Conservation (phyloP, 768 basidiomycete species). For the Psilocybe azurescens region DNA sequence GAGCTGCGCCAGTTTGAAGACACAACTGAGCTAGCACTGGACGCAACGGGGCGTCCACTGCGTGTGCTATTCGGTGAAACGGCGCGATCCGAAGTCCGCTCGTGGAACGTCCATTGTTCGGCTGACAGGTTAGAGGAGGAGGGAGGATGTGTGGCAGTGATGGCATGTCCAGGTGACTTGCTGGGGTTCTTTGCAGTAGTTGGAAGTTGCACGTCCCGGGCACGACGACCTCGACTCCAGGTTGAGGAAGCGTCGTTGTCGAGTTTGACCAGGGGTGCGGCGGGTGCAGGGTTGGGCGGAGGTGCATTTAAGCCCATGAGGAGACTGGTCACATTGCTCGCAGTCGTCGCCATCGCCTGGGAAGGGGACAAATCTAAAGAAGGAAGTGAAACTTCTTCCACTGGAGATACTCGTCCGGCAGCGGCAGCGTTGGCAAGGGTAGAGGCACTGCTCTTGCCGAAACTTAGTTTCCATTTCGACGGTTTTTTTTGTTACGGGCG, state of each 20-base stretch:
- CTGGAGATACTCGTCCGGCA: conserved; percentile 43
- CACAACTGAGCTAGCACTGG: conserved; percentile 65
- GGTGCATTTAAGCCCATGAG: conserved; percentile 71
- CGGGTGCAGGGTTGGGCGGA: conserved; percentile 23
- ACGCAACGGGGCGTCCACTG: conserved; percentile 54
- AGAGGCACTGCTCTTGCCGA: conserved; percentile 60
- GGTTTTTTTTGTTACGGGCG: conserved; percentile 76
- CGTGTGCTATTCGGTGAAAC: conserved; percentile 62
- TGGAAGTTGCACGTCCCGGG: conserved; percentile 23
- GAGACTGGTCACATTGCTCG: conserved; percentile 76
- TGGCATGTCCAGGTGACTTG: conserved; percentile 32
- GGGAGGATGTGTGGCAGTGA: conserved; percentile 28
- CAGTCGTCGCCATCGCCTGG: conserved; percentile 65
- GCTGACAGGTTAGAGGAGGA: conserved; percentile 1
- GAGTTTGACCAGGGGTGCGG: conserved; percentile 2
- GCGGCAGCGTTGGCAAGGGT: conserved; percentile 28
- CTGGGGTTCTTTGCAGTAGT: conserved; percentile 25
- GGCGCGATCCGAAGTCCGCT: conserved; percentile 45
- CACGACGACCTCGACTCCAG: conserved; percentile 56
- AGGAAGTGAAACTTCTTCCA: conserved; percentile 42
- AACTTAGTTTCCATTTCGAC: conserved; percentile 85
- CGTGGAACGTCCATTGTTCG: conserved; percentile 41
- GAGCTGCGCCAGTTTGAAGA: conserved; percentile 84
- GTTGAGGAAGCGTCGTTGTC: conserved; percentile 45
- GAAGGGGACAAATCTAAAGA: conserved; percentile 33